Evolutionary conservation across 129 eudicot species (phyloP), one percentile per base, ranked within the genome.

Genomic region (Artemisia argyi): DNA sequence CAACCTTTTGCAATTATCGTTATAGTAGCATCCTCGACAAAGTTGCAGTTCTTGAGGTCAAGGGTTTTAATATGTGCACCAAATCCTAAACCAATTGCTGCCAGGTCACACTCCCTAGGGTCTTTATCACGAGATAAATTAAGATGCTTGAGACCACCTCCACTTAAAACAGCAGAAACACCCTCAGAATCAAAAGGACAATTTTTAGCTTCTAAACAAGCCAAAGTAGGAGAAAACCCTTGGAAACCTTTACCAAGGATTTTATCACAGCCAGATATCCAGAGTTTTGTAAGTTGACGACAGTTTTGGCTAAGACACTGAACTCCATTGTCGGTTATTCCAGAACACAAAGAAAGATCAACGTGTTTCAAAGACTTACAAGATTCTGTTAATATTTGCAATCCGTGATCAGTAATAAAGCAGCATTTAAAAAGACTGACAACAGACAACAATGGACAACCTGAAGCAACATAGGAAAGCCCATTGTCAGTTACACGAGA

Each of bases 111-210:
- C 44, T 35, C 44, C 44, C 44, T 0, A 35, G 44, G 9, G 44
- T 6, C 1, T 35, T 7, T 35, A 1, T 35, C 8, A 35, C 44
- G 44, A 26, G 87, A 76, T 14, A 88, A 44, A 66, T 81, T 78
- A 20, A 91, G 67, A 64, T 91, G 88, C 61, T 80, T 81, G 32
- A 91, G 35, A 30, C 88, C 96, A 3, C 92, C 88, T n/a, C 92
- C 90, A 53, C 96, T 82, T 6, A 80, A 80, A 63, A 86, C 76
- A 11, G 80, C 72, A 2, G 6, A 4, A 11, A 88, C 68, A 13
- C 92, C 96, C 55, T 73, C 74, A 0, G 90, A 75, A 50, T 87
- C 86, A 46, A 88, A 85, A 42, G 57, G 63, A 65, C 97, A 91
- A 12, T 80, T 20, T 49, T 80, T 82, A 20, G 96, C 97, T 78